Evolutionary conservation across 805 yeast genomes (phyloP).

Genomic region (Hermanozyma aechmeae): DNA sequence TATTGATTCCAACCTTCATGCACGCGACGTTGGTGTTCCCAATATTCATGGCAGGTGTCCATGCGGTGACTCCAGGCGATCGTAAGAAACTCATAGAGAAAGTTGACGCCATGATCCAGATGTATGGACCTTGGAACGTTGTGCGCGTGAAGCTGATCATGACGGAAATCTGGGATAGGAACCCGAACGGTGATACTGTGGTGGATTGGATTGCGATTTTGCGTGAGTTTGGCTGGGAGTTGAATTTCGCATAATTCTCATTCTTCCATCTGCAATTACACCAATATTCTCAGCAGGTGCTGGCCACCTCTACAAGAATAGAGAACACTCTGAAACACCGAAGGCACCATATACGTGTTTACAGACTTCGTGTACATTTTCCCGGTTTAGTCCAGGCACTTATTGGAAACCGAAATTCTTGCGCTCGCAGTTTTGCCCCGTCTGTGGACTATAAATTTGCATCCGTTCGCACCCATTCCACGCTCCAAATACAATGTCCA

Average conservation of each 20-base stretch:
- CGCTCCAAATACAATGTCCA: no score
- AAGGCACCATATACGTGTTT: neutral
- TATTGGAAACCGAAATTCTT: neutral
- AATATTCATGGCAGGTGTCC: conserved; percentile 67
- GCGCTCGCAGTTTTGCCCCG: no score
- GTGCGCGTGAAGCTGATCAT: conserved; percentile 34
- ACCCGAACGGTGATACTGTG: conserved; percentile 45
- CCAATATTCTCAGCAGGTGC: no score
- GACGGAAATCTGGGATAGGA: conserved; percentile 39
- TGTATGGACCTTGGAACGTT: conserved; percentile 64
- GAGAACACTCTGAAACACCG: neutral
- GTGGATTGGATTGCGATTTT: conserved; percentile 70
- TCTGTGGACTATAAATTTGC: no score
- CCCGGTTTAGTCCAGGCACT: neutral
- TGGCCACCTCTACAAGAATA: no score
- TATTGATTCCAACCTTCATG: conserved; percentile 54
- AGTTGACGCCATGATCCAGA: conserved; percentile 44
- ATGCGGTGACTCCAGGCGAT: conserved; percentile 45
- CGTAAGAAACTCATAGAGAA: conserved; percentile 42
- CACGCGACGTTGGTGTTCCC: conserved; percentile 73
- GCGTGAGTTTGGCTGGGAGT: conserved; percentile 63
- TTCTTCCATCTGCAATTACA: no score
- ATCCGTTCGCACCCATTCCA: no score
- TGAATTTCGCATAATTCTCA: conserved; percentile 65
- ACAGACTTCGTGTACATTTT: neutral